Evolutionary conservation across 495 filamentous ascomycete genomes (phyloP).

Genomic region (Aspergillus mulundensis): DNA sequence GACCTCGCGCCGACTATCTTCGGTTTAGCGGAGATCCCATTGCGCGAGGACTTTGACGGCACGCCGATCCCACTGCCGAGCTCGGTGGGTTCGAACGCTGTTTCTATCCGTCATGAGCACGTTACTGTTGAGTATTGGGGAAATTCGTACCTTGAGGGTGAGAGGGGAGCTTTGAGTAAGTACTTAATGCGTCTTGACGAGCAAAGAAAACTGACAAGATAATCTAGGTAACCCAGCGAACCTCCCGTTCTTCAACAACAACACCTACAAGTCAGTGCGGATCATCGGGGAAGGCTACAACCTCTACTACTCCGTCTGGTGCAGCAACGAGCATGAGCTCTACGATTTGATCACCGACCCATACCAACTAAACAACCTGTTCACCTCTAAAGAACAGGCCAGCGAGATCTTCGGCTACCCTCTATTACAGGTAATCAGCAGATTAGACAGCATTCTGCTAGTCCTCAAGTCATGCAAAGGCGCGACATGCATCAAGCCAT

Average conservation of each 20-base stretch:
- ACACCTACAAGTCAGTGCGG: slow-evolving; percentile 55
- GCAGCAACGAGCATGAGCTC: slow-evolving; percentile 52
- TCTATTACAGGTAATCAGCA: slow-evolving; percentile 30
- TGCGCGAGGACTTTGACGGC: slow-evolving; percentile 56
- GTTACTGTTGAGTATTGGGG: slow-evolving; percentile 58
- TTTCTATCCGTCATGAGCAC: slow-evolving; percentile 40
- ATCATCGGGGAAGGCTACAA: slow-evolving; percentile 45
- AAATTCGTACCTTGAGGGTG: slow-evolving; percentile 32
- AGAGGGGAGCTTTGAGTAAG: slow-evolving; percentile 8
- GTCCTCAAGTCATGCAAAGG: slow-evolving; percentile 55
- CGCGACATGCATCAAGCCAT: slow-evolving; percentile 45
- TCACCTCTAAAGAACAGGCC: slow-evolving; percentile 9
- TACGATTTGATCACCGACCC: slow-evolving; percentile 52
- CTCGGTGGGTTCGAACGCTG: background rate
- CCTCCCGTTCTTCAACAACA: slow-evolving; percentile 28
- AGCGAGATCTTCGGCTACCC: background rate
- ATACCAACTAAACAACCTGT: slow-evolving; percentile 50
- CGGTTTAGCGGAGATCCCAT: slow-evolving; percentile 41
- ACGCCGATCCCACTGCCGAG: slow-evolving; percentile 46
- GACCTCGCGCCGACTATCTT: slow-evolving; percentile 67
- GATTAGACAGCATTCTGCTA: slow-evolving; percentile 53
- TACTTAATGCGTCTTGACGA: no score
- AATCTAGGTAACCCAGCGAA: slow-evolving; percentile 17
- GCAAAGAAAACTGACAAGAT: slow-evolving; percentile 38
- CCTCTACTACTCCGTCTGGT: slow-evolving; percentile 57